A percentile compares a stretch with the other conserved stretches of the same genome.
These are phyloP conservation scores for Isatis tinctoria DNA, from an alignment of 345 rosid genomes.

Conservation along the genomic window DNA sequence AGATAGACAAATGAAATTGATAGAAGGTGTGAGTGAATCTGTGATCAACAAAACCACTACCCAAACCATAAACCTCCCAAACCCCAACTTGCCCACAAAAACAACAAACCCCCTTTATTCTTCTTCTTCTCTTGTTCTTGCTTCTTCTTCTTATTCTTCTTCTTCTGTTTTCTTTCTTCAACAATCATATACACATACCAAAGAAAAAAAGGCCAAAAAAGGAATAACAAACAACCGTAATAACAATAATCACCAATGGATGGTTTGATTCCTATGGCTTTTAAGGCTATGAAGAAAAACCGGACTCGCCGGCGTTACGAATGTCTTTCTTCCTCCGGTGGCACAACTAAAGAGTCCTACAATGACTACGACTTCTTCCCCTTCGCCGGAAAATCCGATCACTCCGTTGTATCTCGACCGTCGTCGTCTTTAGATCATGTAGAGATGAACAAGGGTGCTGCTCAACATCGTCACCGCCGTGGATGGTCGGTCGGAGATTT, in stretches of 20 bases:
- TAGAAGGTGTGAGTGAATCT: background rate
- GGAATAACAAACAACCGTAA: background rate
- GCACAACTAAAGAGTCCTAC: background rate
- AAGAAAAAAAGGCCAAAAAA: background rate
- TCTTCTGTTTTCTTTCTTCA: background rate
- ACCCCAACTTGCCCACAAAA: background rate
- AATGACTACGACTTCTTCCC: constrained; percentile 7
- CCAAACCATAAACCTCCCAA: constrained; percentile 17
- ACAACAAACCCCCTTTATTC: background rate
- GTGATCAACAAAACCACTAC: constrained; percentile 24
- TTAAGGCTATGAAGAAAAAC: constrained; percentile 60
- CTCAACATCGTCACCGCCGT: constrained; percentile 22
- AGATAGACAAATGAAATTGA: constrained; percentile 14
- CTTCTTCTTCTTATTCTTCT: background rate
- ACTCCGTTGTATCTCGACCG: background rate
- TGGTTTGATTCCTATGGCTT: constrained; percentile 69
- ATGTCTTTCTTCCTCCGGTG: constrained; percentile 49
- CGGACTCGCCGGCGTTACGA: constrained; percentile 54
- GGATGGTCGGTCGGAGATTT: constrained; percentile 25
- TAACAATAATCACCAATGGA: constrained; percentile 48
- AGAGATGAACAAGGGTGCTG: constrained; percentile 9
- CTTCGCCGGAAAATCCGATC: background rate
- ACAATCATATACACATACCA: background rate
- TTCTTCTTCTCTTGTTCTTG: background rate
- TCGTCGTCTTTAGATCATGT: constrained; percentile 9